Percentiles rank a stretch among this genome's conserved stretches.
Evolutionary conservation across 1,284 basidiomycete genomes (phyloP).

Genomic region (Ustilago shanxiensis): DNA sequence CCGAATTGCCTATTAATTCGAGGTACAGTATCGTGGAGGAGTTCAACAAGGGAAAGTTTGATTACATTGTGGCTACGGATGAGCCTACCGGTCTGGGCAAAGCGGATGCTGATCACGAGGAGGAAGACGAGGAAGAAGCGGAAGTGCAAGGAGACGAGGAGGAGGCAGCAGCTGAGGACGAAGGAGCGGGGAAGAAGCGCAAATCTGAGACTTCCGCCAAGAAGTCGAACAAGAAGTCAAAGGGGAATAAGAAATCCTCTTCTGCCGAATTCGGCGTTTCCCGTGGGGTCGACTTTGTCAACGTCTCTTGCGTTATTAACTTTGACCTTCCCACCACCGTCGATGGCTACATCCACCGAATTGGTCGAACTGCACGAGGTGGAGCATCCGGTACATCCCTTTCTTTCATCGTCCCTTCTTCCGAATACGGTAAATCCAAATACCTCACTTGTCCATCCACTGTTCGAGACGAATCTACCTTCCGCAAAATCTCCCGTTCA

Average conservation of each 20-base stretch:
- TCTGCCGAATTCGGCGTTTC: constrained; percentile 87
- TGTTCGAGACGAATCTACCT: constrained; percentile 81
- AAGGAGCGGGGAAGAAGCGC: constrained; percentile 32
- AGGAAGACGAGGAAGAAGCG: constrained; percentile 3
- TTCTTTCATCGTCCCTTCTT: constrained; percentile 85
- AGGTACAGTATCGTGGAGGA: constrained; percentile 97
- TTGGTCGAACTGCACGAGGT: constrained; percentile 94
- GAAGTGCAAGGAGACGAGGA: constrained; percentile 18
- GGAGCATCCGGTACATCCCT: constrained; percentile 92
- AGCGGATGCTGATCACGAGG: constrained; percentile 42
- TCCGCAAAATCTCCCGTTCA: constrained; percentile 71
- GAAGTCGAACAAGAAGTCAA: constrained; percentile 20
- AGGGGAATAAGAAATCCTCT: constrained; percentile 7
- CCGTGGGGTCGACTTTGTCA: constrained; percentile 95
- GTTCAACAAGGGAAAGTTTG: constrained; percentile 98
- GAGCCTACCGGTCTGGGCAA: constrained; percentile 74
- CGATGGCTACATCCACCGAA: constrained; percentile 93
- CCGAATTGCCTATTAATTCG: constrained; percentile 93
- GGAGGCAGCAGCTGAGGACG: neutral
- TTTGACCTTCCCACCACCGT: constrained; percentile 93
- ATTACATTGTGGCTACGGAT: constrained; percentile 98
- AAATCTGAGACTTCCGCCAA: constrained; percentile 11
- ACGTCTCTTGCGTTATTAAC: constrained; percentile 97
- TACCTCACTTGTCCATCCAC: constrained; percentile 75
- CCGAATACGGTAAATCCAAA: constrained; percentile 78